Evolutionary conservation across 805 yeast genomes (phyloP).

Genomic region (Torulaspora delbrueckii): DNA sequence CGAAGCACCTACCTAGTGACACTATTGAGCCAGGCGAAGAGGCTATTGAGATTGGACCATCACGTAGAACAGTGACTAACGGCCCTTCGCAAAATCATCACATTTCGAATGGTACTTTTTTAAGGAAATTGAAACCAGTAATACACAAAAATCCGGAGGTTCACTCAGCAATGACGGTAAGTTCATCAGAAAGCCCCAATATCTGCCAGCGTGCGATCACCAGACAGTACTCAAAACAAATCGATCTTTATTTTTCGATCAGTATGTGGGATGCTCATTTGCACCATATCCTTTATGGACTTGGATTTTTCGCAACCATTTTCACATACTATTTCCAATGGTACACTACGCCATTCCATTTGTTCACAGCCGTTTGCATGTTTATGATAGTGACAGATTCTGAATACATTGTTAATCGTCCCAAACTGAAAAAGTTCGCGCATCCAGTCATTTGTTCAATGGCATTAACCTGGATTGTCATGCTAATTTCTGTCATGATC

Average conservation of each 20-base stretch:
- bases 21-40: conserved; percentile 1
- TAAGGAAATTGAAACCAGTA: conserved; percentile 6
- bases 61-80: neutral
- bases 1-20: neutral
- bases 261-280: conserved; percentile 23
- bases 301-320: conserved; percentile 20
- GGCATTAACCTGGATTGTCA: conserved; percentile 55
- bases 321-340: conserved; percentile 29
- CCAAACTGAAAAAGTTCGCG: conserved; percentile 44
- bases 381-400: conserved; percentile 46
- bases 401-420: conserved; percentile 43
- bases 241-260: conserved; percentile 15
- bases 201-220: conserved; percentile 22
- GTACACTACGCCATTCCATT: conserved; percentile 57
- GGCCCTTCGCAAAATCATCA: neutral
- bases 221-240: conserved; percentile 15
- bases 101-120: neutral
- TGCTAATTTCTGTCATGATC: conserved; percentile 56
- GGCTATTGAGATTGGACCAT: conserved; percentile 1
- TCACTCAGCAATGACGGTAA: conserved; percentile 5
- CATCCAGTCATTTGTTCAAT: conserved; percentile 73
- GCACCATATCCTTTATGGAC: conserved; percentile 19
- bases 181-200: conserved; percentile 8
- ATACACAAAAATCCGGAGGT: conserved; percentile 3
- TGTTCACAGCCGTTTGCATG: conserved; percentile 53